Base-by-base conservation (phyloP, 306 rosid species). In the Fragaria ananassa region DNA sequence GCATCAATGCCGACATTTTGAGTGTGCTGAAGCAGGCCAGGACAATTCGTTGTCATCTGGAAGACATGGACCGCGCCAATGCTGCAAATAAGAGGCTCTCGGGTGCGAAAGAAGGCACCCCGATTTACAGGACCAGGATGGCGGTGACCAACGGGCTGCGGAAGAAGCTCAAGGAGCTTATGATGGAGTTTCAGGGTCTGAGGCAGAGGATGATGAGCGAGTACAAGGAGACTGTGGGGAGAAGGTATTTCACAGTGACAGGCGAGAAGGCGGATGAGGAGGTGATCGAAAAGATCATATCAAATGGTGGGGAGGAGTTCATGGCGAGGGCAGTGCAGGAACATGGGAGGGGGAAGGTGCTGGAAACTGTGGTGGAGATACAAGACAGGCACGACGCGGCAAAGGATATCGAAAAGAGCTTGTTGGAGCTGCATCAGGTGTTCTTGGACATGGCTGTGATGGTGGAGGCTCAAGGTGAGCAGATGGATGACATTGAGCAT, bases 381-480 rank as follows among this genome's bases (percentile, higher is more conserved):
- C 93, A 91, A 64, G 98, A 91, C 72, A 87, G 98, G 53, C 84
- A 89, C 13, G 96, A 86, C 39, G 70, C 96, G 3, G 97, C 98
- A 0, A 89, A 86, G 74, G 98, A 89, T 69, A 82, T 93, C 0
- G 98, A 93, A 86, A 86, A 81, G 85, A 93, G 96, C 56, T 74
- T 93, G 80, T 45, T 93, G 50, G 96, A 93, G 86, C 85, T 93
- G 44, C 98, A 93, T 57, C 93, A 91, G 74, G 88, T 93, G 81
- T 93, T 91, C 39, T 62, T 93, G 79, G 97, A 93, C 53, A 93
- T 93, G 98, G 97, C 97, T 18, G 98, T 93, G 8, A 86, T 91
- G 98, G 98, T 93, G 75, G 98, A 93, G 68, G 93, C 93, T 1
- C 98, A 93, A 37, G 98, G 97, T 11, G 98, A 91, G 81, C 84